Conservation (phyloP, 2,329 filamentous ascomycete species). For the Ophiostoma quercus region DNA sequence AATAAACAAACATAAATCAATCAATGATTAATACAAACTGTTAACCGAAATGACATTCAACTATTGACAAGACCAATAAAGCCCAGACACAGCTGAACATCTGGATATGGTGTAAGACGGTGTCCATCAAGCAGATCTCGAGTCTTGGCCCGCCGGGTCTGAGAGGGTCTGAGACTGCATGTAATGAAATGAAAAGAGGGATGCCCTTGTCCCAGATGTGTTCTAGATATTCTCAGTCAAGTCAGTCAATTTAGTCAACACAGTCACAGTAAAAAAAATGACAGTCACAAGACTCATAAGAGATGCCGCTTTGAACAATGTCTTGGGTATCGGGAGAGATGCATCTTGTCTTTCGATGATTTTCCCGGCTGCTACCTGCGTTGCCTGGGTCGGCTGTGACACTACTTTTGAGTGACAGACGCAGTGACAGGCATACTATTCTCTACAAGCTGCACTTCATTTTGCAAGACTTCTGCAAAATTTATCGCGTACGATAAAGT, state of each 20-base stretch:
- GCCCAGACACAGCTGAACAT: neutral
- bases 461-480: neutral
- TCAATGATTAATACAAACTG: neutral
- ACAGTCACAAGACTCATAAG: neutral
- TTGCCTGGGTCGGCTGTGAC: neutral
- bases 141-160: neutral
- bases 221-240: neutral
- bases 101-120: neutral
- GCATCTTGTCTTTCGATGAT: neutral
- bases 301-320: neutral
- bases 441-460: neutral
- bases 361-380: neutral
- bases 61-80: neutral
- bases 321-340: neutral
- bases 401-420: neutral
- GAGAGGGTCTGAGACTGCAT: neutral
- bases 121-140: neutral
- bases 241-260: neutral
- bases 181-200: conserved; percentile 4
- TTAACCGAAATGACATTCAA: neutral
- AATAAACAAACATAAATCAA: neutral
- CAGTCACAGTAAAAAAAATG: too few species aligned
- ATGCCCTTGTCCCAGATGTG: neutral
- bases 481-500: neutral
- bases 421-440: neutral